Evolutionary conservation across 2,329 filamentous ascomycete species (phyloP).

Genomic region (Fusarium nanum): DNA sequence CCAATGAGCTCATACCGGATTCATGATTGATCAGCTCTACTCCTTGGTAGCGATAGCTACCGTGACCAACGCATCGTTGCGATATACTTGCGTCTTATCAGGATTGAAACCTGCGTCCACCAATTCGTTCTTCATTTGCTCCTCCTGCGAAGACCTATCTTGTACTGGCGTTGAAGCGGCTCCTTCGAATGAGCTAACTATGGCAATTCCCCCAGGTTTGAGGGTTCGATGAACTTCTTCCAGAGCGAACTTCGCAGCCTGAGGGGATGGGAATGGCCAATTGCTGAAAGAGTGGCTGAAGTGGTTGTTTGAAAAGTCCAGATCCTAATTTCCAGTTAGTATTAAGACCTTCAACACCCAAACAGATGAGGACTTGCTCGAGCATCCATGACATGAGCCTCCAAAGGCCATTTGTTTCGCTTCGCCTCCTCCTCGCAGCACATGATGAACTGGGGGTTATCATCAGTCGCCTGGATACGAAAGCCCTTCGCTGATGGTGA

Average conservation of each 20-base stretch:
- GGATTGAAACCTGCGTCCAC: not conserved
- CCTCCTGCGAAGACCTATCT: not conserved
- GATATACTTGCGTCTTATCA: not conserved
- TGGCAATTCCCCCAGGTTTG: not conserved
- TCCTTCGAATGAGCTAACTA: not conserved
- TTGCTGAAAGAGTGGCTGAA: conserved; percentile 11
- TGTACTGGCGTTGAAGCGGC: not conserved
- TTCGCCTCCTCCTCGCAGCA: not conserved
- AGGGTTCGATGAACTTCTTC: not conserved
- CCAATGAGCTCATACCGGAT: no score
- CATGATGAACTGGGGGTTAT: not conserved
- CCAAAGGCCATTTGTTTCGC: not conserved
- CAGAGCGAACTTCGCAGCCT: not conserved
- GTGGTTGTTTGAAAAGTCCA: not conserved
- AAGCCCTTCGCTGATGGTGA: not conserved
- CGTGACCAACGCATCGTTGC: not conserved
- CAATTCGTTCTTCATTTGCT: not conserved
- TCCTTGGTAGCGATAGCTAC: not conserved
- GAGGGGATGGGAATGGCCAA: conserved; percentile 1
- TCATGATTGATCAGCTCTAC: not conserved
- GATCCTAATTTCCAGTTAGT: not conserved
- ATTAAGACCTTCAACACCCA: accelerated
- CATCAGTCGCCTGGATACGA: not conserved
- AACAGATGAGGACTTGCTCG: not conserved
- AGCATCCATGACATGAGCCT: not conserved